phyloP scores from a whole-genome alignment of 305 asterid genomes.

The Withania somnifera region DNA sequence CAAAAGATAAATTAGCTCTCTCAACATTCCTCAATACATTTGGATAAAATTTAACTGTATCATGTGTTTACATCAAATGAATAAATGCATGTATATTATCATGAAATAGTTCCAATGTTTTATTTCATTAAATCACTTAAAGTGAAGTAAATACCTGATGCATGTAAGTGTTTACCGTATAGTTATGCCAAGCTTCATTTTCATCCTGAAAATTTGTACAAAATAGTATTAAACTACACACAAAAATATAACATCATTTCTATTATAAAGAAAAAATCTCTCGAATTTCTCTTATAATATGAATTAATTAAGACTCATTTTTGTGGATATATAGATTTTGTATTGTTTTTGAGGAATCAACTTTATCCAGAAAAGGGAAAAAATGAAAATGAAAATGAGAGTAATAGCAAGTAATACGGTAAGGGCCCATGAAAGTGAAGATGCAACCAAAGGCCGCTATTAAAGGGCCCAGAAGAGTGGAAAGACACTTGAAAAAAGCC shows the following conservation, averaged over 20 bases:
- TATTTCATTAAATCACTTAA: neutral
- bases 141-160: neutral
- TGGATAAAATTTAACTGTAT: neutral
- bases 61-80: neutral
- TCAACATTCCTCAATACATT: neutral
- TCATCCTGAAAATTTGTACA: neutral
- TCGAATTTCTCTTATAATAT: neutral
- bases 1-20: neutral
- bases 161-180: neutral
- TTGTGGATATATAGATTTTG: neutral
- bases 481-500: conserved; percentile 35
- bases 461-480: conserved; percentile 32
- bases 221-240: neutral
- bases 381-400: neutral
- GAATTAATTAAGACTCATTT: neutral
- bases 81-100: neutral
- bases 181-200: neutral
- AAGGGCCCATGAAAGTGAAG: conserved; percentile 25
- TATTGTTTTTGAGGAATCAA: neutral
- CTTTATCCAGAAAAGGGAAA: neutral
- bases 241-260: neutral
- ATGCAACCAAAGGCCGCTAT: conserved; percentile 18
- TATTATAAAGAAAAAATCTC: too few relatives aligned
- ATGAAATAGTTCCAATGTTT: neutral
- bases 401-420: neutral